These are phyloP conservation scores for Cladophialophora chaetospira DNA, from an alignment of 2,329 filamentous ascomycete genomes.

Conservation along the genomic window DNA sequence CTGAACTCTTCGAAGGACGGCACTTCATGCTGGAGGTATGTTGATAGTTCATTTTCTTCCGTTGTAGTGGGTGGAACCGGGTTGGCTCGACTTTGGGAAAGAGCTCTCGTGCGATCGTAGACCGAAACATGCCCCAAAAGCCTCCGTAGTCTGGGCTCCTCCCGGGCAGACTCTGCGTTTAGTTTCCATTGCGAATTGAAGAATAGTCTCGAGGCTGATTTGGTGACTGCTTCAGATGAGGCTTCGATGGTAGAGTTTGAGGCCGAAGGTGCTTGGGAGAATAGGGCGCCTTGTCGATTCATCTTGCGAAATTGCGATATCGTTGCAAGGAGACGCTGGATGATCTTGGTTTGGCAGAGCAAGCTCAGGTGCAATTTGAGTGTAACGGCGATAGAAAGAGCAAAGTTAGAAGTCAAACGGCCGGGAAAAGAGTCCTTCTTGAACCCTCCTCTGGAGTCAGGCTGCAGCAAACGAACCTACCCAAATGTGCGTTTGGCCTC, in stretches of 20 bases:
- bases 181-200: slow-evolving; percentile 28
- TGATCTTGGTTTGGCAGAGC: neutral
- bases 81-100: neutral
- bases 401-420: neutral
- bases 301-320: neutral
- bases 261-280: slow-evolving; percentile 18
- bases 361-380: neutral
- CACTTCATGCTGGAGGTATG: slow-evolving; percentile 20
- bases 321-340: too few species aligned
- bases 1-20: slow-evolving; percentile 29
- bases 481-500: neutral
- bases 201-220: slow-evolving; percentile 19
- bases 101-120: slow-evolving; percentile 18
- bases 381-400: neutral
- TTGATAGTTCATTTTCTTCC: slow-evolving; percentile 8
- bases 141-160: slow-evolving; percentile 24
- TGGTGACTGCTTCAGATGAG: neutral
- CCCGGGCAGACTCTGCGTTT: slow-evolving; percentile 17
- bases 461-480: slow-evolving; percentile 8
- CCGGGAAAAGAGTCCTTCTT: slow-evolving; percentile 13
- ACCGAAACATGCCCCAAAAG: slow-evolving; percentile 28
- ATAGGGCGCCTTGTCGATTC: slow-evolving; percentile 10
- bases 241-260: slow-evolving; percentile 13
- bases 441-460: slow-evolving; percentile 10
- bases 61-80: neutral